Evolutionary conservation across 2,329 filamentous ascomycete species (phyloP), one percentile per base, ranked within the genome.

Genomic region (Stachybotrys echinatus): DNA sequence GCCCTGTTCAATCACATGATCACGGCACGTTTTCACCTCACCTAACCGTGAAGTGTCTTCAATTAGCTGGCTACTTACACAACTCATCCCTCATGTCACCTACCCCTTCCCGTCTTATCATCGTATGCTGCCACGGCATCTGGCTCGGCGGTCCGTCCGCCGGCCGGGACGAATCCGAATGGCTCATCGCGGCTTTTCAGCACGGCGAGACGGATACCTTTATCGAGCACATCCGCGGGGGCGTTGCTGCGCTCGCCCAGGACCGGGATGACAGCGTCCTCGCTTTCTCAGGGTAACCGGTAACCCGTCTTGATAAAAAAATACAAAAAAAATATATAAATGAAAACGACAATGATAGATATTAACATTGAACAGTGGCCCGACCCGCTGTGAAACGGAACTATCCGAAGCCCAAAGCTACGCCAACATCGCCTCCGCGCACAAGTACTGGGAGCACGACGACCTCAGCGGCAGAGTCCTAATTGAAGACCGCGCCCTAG

Each of bases 121-220:
- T 95, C 45, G 86, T 95, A 47, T 94, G 89, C 72, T 92, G 90
- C 65, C 90, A 95, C 69, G 88, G 83, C 23, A 89, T 92, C 51
- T 95, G 87, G 76, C 68, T 75, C 14, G 84, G 84, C 22, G 82
- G 83, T 0, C 71, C 75, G 2, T 66, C 69, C 2, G 65, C 67
- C 2, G 83, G 83, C 31, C 54, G 62, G 19, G 69, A 78, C 52
- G 83, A 87, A 61, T 54, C 69, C 6, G 83, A 88, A 62, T 89
- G 85, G 84, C 74, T 90, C 23, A 84, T 95, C 17, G 85, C 89
- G 48, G 73, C 77, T 27, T 95, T 94, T 61, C 91, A 96, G 63
- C 74, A 70, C 19, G 85, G 86, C 50, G 89, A 95, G 67, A 88
- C 87, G 3, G 78, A 80, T 6, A 95, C 89, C 0, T 96, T 92